phyloP scores from a whole-genome alignment of 2,329 filamentous ascomycete genomes.

The Colletotrichum sp. region DNA sequence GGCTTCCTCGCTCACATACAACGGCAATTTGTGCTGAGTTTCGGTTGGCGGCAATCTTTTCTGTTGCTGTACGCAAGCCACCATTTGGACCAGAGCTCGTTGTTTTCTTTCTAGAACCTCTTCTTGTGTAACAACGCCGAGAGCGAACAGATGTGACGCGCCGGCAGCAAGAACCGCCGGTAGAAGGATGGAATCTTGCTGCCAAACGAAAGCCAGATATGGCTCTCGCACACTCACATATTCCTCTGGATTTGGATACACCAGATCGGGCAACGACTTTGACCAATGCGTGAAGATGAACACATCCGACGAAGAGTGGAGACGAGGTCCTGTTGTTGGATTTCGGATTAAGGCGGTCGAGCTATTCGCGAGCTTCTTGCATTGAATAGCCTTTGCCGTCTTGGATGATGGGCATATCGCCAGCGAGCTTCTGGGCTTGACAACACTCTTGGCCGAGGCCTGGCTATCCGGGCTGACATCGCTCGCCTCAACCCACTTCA shows the following conservation, averaged over 20 bases:
- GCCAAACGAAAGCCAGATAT: conserved; percentile 4
- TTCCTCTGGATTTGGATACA: conserved; percentile 4
- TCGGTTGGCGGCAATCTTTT: neutral
- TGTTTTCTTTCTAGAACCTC: conserved; percentile 13
- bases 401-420: neutral
- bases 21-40: neutral
- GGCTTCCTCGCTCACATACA: neutral
- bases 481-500: conserved; percentile 11
- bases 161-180: neutral
- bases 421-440: neutral
- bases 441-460: neutral
- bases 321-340: neutral
- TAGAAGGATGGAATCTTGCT: neutral
- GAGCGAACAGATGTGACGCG: neutral
- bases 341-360: neutral
- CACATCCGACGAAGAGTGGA: neutral
- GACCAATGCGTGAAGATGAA: conserved; percentile 15
- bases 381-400: neutral
- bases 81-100: neutral
- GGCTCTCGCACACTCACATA: neutral
- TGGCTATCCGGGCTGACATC: neutral
- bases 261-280: neutral
- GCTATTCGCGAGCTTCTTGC: neutral
- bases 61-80: neutral
- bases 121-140: neutral